Conservation (phyloP, 2,329 filamentous ascomycete genomes). For the Neopestalotiopsis sp. region DNA sequence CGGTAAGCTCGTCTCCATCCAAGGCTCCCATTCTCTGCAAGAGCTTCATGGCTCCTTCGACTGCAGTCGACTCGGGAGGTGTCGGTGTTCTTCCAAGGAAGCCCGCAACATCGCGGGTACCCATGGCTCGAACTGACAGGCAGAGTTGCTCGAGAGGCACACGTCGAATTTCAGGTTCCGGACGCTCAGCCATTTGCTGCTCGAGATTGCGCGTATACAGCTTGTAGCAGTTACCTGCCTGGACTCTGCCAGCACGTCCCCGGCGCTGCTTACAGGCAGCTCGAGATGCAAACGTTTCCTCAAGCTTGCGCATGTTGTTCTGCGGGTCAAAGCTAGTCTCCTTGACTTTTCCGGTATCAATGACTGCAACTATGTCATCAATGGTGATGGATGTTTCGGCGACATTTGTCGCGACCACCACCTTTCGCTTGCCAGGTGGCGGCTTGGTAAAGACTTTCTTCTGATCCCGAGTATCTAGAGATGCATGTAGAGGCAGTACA, state of each 20-base stretch:
- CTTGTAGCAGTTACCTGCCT: constrained; percentile 92
- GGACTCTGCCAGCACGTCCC: constrained; percentile 91
- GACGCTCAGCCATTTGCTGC: constrained; percentile 82
- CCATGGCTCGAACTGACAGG: constrained; percentile 94
- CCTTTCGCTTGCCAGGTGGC: constrained; percentile 82
- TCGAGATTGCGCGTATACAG: constrained; percentile 89
- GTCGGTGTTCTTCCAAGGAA: constrained; percentile 90
- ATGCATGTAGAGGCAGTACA: constrained; percentile 88
- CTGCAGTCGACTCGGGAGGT: constrained; percentile 82
- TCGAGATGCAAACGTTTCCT: constrained; percentile 93
- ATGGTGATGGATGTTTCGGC: constrained; percentile 99
- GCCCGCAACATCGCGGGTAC: constrained; percentile 76
- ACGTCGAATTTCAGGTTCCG: constrained; percentile 91
- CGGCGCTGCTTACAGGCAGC: constrained; percentile 94
- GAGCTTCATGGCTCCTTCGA: constrained; percentile 82
- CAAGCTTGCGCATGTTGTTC: constrained; percentile 92
- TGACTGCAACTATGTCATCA: constrained; percentile 93
- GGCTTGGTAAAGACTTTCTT: constrained; percentile 80
- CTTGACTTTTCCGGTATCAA: constrained; percentile 94
- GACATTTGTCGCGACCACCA: constrained; percentile 95
- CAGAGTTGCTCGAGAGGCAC: constrained; percentile 95
- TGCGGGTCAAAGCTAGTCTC: constrained; percentile 92
- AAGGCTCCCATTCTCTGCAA: constrained; percentile 87
- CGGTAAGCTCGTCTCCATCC: constrained; percentile 84
- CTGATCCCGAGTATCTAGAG: constrained; percentile 86